Evolutionary conservation across 1,139 yeast species (phyloP).

Genomic region (Blastobotrys persicus): DNA sequence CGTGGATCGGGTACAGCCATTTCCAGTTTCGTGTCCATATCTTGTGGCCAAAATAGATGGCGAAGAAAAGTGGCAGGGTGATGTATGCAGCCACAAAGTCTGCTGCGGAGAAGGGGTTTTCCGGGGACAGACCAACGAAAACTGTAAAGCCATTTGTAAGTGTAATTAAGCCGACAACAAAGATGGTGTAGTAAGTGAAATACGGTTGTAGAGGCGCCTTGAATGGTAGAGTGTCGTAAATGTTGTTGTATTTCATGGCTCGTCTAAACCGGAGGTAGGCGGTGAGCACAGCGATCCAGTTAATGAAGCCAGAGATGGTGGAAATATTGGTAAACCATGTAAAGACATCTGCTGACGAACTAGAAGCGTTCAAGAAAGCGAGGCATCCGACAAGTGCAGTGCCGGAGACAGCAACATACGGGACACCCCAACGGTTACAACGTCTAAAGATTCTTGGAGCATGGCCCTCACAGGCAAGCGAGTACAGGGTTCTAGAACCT

Average conservation of each 20-base stretch:
- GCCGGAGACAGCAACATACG: constrained; percentile 44
- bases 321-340: constrained; percentile 56
- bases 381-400: constrained; percentile 48
- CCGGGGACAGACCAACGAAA: constrained; percentile 47
- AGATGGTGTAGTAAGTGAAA: constrained; percentile 46
- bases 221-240: constrained; percentile 40
- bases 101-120: constrained; percentile 45
- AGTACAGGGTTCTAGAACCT: constrained; percentile 53
- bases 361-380: constrained; percentile 38
- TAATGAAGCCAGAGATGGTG: constrained; percentile 52
- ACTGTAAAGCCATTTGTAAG: constrained; percentile 70
- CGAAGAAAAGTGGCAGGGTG: constrained; percentile 47
- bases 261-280: constrained; percentile 50
- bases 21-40: constrained; percentile 47
- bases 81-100: constrained; percentile 53
- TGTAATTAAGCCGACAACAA: constrained; percentile 47
- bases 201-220: constrained; percentile 48
- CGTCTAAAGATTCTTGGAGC: constrained; percentile 47
- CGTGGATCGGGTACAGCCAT: constrained; percentile 42
- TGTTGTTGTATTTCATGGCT: constrained; percentile 42
- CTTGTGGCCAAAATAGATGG: constrained; percentile 52
- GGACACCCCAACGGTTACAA: constrained; percentile 53
- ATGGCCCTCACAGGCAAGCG: constrained; percentile 52
- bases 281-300: constrained; percentile 52
- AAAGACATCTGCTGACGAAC: constrained; percentile 46